Evolutionary conservation across 768 basidiomycete genomes (phyloP), one percentile per base, ranked within the genome.

Genomic region (Mycena latifolia): DNA sequence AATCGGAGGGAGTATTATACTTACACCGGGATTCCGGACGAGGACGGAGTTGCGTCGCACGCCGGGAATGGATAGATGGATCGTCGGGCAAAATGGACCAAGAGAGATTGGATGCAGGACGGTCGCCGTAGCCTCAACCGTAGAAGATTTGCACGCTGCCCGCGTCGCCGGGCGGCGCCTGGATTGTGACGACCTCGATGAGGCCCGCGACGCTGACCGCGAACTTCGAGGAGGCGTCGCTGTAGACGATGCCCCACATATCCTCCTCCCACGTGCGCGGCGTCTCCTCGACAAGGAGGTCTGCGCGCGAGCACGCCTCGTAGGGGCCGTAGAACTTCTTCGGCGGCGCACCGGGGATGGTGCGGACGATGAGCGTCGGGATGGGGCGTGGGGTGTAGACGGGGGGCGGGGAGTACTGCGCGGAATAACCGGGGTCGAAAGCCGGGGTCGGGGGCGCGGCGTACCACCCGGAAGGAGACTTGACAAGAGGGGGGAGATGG

Each of bases 251-350:
- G 35, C 58, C 58, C 58, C 47, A 59, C 24, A n/a, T 31, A 33
- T 59, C 58, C 25, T 59, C 58, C 25, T 59, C 58, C 24, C 22
- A 39, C n/a, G 58, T 59, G 25, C 47, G 31, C 22, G 45, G 31
- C 17, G 8, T 29, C 24, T 59, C 58, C 8, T 59, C 58, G n/a
- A 50, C 24, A 35, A 50, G 37, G 2, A 59, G 17, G 17, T 59
- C 58, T 17, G 22, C 58, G 33, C 58, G 58, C 37, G 46, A 39
- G 29, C 58, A 59, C 24, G 58, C 58, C 47, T 59, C 58, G 47
- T 50, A 59, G 4, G 22, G 35, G 33, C 58, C 58, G 48, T 59
- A n/a, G 37, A 27, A 59, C 27, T 51, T 59, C 18, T 14, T 27
- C 4, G 18, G 33, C n/a, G 35, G 58, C 15, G 47, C 3, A 8